Conservation (phyloP, 371 early-diverging fungal genomes). For the Synchytrium microbalum region DNA sequence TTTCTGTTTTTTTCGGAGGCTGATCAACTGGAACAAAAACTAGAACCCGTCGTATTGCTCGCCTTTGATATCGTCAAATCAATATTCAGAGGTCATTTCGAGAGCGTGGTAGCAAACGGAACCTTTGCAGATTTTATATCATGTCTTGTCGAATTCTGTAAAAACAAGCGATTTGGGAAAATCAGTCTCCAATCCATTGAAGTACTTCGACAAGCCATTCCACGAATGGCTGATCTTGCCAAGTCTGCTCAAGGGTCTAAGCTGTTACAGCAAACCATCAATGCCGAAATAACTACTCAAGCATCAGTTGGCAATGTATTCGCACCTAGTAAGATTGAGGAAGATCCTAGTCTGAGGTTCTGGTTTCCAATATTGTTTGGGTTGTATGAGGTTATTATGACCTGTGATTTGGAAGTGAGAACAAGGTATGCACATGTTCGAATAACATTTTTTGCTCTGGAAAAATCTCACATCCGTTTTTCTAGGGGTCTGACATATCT, state of each 20-base stretch:
- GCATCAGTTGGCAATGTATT: neutral
- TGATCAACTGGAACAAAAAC: neutral
- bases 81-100: conserved; percentile 39
- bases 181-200: conserved; percentile 29
- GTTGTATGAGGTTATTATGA: conserved; percentile 78
- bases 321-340: conserved; percentile 20
- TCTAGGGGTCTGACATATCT: conserved; percentile 64
- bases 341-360: conserved; percentile 60
- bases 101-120: conserved; percentile 33
- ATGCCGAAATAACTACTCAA: neutral
- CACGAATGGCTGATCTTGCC: conserved; percentile 4
- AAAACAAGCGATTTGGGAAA: conserved; percentile 37
- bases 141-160: conserved; percentile 44
- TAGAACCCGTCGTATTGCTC: conserved; percentile 37
- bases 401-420: conserved; percentile 83
- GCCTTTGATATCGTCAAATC: conserved; percentile 42
- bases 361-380: conserved; percentile 85
- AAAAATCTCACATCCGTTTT: neutral
- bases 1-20: neutral
- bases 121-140: conserved; percentile 41
- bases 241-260: neutral
- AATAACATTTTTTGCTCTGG: neutral
- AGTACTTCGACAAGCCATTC: conserved; percentile 14
- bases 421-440: conserved; percentile 37
- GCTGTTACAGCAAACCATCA: neutral